Base-by-base conservation (phyloP, 2,329 filamentous ascomycete species). In the Atkinsonella hypoxylon region DNA sequence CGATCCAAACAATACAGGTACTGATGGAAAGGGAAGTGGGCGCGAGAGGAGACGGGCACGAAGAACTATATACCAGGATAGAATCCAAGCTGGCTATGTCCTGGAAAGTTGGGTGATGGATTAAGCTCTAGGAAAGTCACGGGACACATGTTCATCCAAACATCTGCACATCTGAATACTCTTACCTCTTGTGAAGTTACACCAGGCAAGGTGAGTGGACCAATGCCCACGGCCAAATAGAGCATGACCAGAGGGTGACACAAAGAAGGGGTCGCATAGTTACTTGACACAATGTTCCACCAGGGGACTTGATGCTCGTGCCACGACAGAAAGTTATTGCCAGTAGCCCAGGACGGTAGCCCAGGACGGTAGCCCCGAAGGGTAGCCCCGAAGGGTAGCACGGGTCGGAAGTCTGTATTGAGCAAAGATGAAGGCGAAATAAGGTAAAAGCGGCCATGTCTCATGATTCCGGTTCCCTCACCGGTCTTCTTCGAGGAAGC, bases 1-100 rank as follows among this genome's bases (percentile, higher is more conserved):
- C 30, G 32, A 48, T 40, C 31, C 30, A 41, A 17, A 45, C 34
- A 31, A 45, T 46, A 49, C 18, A n/a, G 22, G 9, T 17, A 11
- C 4, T 41, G 32, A 13, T 54, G 46, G 53, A 54, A 47, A 58
- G 51, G 53, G 52, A 40, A 53, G 31, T 51, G 53, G 45, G 26
- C 39, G 49, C 44, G 51, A 40, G 42, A 51, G 48, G 48, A 47
- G 47, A 30, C 45, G 47, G 41, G 47, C 51, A 49, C 54, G 60
- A 50, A 50, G 49, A 57, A 56, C 58, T 61, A 49, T 51, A 56
- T 58, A 57, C 26, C 47, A 34, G 20, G 17, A n/a, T 30, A 48
- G 12, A 20, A 36, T 12, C 5, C 12, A 15, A n/a, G 17, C 40
- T 42, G 40, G n/a, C 40, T n/a, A n/a, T 30, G 6, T 7, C 17